Evolutionary conservation across 1,284 basidiomycete species (phyloP).

Genomic region (Pascua sp.): DNA sequence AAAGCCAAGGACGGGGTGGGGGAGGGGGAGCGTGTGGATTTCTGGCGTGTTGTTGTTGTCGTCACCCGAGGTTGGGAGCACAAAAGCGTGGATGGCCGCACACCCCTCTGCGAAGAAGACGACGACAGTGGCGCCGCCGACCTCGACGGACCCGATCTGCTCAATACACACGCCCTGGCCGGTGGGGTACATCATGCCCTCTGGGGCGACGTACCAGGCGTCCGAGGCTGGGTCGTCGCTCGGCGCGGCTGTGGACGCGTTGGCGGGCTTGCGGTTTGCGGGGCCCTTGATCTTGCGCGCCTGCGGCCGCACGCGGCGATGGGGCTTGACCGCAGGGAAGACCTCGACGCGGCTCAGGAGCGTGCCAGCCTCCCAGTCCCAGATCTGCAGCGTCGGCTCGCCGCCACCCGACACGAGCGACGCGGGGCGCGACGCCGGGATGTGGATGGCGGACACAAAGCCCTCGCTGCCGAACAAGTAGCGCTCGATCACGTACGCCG

Average conservation of each 20-base stretch:
- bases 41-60: slow-evolving; percentile 8
- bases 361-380: slow-evolving; percentile 69
- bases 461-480: slow-evolving; percentile 79
- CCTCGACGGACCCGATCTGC: slow-evolving; percentile 30
- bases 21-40: slow-evolving; percentile 30
- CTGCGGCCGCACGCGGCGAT: slow-evolving; percentile 55
- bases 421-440: slow-evolving; percentile 56
- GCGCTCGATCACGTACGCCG: slow-evolving; percentile 74
- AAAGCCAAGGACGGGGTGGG: slow-evolving; percentile 44
- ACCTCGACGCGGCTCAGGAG: slow-evolving; percentile 59
- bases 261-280: slow-evolving; percentile 19
- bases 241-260: background rate
- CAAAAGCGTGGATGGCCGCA: slow-evolving; percentile 40
- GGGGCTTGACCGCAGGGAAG: slow-evolving; percentile 58
- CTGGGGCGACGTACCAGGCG: slow-evolving; percentile 37
- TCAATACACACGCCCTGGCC: slow-evolving; percentile 45
- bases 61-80: slow-evolving; percentile 10
- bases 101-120: slow-evolving; percentile 48
- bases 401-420: slow-evolving; percentile 80
- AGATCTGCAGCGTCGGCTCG: slow-evolving; percentile 69
- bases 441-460: slow-evolving; percentile 74
- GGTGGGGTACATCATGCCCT: slow-evolving; percentile 38
- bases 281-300: slow-evolving; percentile 31
- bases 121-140: slow-evolving; percentile 31
- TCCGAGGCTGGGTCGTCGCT: slow-evolving; percentile 21